Base-by-base conservation (phyloP, 1,284 basidiomycete genomes). In the Mycosarcoma maydis region DNA sequence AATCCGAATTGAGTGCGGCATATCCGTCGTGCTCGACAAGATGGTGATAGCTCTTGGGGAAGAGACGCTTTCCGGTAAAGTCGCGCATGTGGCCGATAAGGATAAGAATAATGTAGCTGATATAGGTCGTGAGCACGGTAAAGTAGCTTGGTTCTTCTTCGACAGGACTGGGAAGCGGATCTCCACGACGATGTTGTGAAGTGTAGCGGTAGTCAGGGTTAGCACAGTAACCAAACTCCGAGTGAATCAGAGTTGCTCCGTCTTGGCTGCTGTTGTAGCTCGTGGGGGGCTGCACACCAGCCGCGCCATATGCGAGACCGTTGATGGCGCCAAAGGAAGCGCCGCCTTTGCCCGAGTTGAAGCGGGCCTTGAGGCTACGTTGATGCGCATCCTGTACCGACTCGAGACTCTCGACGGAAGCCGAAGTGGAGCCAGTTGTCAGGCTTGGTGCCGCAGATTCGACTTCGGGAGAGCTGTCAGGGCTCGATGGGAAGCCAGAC, bases 1-100 rank as follows among this genome's bases (percentile, higher is more conserved):
- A 98, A 83, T 98, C 95, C 29, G 94, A 96, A 84, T 94, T 96
- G 67, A 98, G 86, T 13, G 96, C 91, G 2, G 95, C 96, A 80
- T 97, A 96, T 39, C 80, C 80, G 41, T 81, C 72, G 38, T 54
- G 52, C 55, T 80, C 79, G 46, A 75, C 59, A 49, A 81, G 60
- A 82, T 98, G 92, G 55, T 85, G 86, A 82, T 94, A 98, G 49
- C 86, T 85, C 22, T 86, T 82, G 10, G 90, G 87, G 72, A 87
- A 85, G 60, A 97, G 86, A 29, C 89, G 86, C 84, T 97, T 98
- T 36, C 95, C 96, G 69, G 97, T 84, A 81, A 95, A 99, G 84
- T 99, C 96, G 51, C 94, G 88, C 51, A 97, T 84, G 82, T 98
- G 96, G 4, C 96, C 95, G 46, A 97, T 84, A 67, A 88, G 85